Conservation (phyloP, 805 yeast species). For the Ascoidea asiatica region DNA sequence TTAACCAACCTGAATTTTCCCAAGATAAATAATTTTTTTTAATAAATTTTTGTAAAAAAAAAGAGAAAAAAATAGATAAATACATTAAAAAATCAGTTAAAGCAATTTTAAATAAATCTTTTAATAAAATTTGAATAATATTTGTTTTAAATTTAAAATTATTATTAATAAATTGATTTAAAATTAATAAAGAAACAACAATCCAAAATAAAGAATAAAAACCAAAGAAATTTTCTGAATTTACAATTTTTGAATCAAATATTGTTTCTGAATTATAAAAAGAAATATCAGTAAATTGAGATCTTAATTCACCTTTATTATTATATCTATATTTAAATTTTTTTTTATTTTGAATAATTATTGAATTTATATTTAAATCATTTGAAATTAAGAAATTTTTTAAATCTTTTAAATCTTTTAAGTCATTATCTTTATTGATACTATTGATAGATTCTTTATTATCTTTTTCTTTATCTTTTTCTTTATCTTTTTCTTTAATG, state of each 20-base stretch:
- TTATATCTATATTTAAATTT: conserved; percentile 6
- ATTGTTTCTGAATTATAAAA: conserved; percentile 12
- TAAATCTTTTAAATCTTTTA: background rate
- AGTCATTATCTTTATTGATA: background rate
- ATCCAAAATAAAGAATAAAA: conserved; percentile 75
- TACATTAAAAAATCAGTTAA: conserved; percentile 69
- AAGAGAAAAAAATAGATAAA: conserved; percentile 45
- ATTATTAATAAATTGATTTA: conserved; percentile 38
- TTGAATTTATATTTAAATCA: too few relatives aligned
- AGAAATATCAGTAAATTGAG: conserved; percentile 16
- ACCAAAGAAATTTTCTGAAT: conserved; percentile 43
- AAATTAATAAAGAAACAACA: conserved; percentile 39
- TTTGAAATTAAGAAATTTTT: too few relatives aligned
- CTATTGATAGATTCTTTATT: too few relatives aligned
- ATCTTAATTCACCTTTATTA: conserved; percentile 14
- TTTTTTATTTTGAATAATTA: background rate
- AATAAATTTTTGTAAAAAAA: conserved; percentile 42
- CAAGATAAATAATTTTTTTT: conserved; percentile 36
- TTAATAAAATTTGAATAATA: conserved; percentile 41
- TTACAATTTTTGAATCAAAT: conserved; percentile 12
- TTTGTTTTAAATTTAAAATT: conserved; percentile 38
- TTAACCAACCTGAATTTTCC: conserved; percentile 48
- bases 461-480: too few relatives aligned
- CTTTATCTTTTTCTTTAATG: background rate
- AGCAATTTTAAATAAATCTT: conserved; percentile 56